Evolutionary conservation across 345 rosid genomes (phyloP).

Genomic region (Excoecaria agallocha): DNA sequence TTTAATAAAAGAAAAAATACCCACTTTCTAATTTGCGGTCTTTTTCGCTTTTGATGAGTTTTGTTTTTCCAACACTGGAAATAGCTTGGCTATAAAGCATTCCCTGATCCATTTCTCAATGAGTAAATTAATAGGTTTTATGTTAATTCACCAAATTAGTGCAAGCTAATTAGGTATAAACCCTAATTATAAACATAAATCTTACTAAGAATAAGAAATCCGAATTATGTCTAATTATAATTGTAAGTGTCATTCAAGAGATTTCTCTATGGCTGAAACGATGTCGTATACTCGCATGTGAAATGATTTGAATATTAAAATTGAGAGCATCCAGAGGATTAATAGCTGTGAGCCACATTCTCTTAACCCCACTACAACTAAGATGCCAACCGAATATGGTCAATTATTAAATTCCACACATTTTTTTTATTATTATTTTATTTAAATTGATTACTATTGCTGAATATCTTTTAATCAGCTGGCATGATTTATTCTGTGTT

Average conservation of each 20-base stretch:
- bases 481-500: constrained; percentile 27
- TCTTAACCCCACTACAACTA: constrained; percentile 29
- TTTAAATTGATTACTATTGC: constrained; percentile 1
- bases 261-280: not conserved
- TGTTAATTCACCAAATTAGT: not conserved
- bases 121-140: not conserved
- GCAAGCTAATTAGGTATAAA: too few species aligned
- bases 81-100: constrained; percentile 10
- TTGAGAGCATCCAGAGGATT: not conserved
- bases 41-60: constrained; percentile 8
- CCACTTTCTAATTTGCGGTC: not conserved
- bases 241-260: too few species aligned
- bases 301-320: not conserved
- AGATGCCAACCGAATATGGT: constrained; percentile 29
- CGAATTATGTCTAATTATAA: too few species aligned
- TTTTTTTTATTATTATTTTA: not conserved
- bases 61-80: not conserved
- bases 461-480: constrained; percentile 15
- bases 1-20: not conserved
- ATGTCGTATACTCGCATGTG: constrained; percentile 8
- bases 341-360: constrained; percentile 53
- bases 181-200: too few species aligned
- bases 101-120: not conserved
- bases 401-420: constrained; percentile 15
- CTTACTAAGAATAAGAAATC: too few species aligned